These are phyloP conservation scores for Cardamine chenopodiifolia DNA, from an alignment of 345 rosid species.

Conservation along the genomic window DNA sequence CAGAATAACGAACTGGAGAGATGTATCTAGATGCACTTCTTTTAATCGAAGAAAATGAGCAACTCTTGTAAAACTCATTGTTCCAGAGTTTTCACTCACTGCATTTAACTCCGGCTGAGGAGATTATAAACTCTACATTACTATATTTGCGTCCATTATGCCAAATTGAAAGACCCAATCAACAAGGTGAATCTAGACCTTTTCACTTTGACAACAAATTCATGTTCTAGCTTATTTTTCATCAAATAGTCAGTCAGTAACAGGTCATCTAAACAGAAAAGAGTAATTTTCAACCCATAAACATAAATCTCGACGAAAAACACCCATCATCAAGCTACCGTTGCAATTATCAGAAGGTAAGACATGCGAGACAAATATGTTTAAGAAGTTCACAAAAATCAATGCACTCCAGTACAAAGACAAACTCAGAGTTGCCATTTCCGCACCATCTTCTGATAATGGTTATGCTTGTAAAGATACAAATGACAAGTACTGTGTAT, in stretches of 20 bases:
- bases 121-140: slow-evolving; percentile 45
- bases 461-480: background rate
- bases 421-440: background rate
- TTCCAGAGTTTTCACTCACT: slow-evolving; percentile 40
- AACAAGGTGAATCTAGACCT: slow-evolving; percentile 45
- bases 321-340: slow-evolving; percentile 3
- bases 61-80: background rate
- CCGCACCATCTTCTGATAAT: background rate
- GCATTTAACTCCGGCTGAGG: slow-evolving; percentile 36
- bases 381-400: background rate
- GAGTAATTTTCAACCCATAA: background rate
- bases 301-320: background rate
- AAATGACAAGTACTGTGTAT: background rate
- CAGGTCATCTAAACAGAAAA: background rate
- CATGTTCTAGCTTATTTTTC: slow-evolving; percentile 11
- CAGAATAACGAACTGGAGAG: slow-evolving; percentile 69
- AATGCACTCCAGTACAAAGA: background rate
- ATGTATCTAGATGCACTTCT: slow-evolving; percentile 78
- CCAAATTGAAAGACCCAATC: slow-evolving; percentile 32
- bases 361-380: background rate
- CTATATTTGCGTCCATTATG: slow-evolving; percentile 45
- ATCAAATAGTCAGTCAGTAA: background rate
- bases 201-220: background rate
- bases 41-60: background rate
- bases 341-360: slow-evolving; percentile 11